Evolutionary conservation across 441 rosid species (phyloP).

Genomic region (Populus trichocarpa): DNA sequence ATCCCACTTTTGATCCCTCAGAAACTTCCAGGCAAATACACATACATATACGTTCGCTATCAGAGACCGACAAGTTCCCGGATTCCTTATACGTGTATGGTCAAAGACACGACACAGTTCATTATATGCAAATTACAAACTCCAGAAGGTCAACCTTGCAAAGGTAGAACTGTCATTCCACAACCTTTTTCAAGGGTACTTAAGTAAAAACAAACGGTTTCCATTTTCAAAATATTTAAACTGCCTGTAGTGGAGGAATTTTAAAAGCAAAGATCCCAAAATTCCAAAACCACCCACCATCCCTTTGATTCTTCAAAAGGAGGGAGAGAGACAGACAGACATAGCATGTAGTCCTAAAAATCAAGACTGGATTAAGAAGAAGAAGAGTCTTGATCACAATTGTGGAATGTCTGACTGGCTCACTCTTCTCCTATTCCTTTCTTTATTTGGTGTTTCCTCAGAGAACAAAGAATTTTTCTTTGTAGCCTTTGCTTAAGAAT

Average conservation of each 20-base stretch:
- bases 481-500: constrained; percentile 37
- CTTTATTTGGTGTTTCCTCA: neutral
- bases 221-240: neutral
- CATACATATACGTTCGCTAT: neutral
- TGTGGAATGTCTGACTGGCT: constrained; percentile 9
- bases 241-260: neutral
- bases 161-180: neutral
- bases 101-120: neutral
- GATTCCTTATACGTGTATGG: constrained; percentile 2
- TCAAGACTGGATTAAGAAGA: neutral
- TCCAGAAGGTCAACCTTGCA: neutral
- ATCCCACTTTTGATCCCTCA: neutral
- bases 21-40: constrained; percentile 1
- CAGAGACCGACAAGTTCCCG: neutral
- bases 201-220: neutral
- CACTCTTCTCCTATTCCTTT: constrained; percentile 5
- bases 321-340: neutral
- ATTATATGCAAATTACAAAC: neutral
- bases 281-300: neutral
- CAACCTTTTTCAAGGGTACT: neutral
- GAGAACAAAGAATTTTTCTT: constrained; percentile 18
- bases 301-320: neutral
- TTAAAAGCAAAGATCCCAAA: neutral
- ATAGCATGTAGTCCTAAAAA: too few species aligned
- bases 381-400: constrained; percentile 1